phyloP scores from a whole-genome alignment of 2,329 filamentous ascomycete genomes.

The Byssoonygena ceratinophila region DNA sequence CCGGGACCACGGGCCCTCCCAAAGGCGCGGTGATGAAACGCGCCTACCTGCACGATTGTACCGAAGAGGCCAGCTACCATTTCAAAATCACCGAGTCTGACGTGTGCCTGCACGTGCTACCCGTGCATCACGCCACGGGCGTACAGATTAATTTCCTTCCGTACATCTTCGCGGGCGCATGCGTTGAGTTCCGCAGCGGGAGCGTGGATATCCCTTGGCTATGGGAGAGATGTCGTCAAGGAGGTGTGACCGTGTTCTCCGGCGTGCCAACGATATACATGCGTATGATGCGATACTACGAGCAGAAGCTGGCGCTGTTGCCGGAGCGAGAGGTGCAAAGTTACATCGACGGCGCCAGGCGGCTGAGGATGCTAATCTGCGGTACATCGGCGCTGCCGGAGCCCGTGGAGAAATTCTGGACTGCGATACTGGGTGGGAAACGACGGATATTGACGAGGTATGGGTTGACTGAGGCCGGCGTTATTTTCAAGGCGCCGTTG shows the following conservation, averaged over 20 bases:
- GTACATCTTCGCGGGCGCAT: slow-evolving; percentile 14
- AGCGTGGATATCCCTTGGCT: slow-evolving; percentile 12
- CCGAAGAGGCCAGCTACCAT: slow-evolving; percentile 14
- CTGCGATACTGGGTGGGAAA: slow-evolving; percentile 17
- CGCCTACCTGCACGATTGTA: slow-evolving; percentile 15
- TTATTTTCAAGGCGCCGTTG: slow-evolving; percentile 31
- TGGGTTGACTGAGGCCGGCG: slow-evolving; percentile 34
- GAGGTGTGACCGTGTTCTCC: slow-evolving; percentile 14
- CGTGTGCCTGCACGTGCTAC: slow-evolving; percentile 26
- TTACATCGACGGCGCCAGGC: slow-evolving; percentile 13
- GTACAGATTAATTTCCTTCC: slow-evolving; percentile 18
- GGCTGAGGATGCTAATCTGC: slow-evolving; percentile 13
- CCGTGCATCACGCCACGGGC: slow-evolving; percentile 15
- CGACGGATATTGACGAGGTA: slow-evolving; percentile 22
- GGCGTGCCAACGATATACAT: slow-evolving; percentile 15
- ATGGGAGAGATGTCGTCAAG: slow-evolving; percentile 15
- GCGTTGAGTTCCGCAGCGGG: slow-evolving; percentile 15
- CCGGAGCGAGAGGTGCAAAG: neutral
- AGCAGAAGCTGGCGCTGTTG: slow-evolving; percentile 9
- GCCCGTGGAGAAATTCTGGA: slow-evolving; percentile 15
- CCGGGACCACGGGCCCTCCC: slow-evolving; percentile 39
- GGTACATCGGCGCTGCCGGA: slow-evolving; percentile 14
- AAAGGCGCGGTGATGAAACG: slow-evolving; percentile 32
- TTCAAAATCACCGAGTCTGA: slow-evolving; percentile 21
- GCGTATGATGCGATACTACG: slow-evolving; percentile 17